These are phyloP conservation scores for Phaffia rhodozyma DNA, from an alignment of 1,284 basidiomycete genomes.

Conservation along the genomic window DNA sequence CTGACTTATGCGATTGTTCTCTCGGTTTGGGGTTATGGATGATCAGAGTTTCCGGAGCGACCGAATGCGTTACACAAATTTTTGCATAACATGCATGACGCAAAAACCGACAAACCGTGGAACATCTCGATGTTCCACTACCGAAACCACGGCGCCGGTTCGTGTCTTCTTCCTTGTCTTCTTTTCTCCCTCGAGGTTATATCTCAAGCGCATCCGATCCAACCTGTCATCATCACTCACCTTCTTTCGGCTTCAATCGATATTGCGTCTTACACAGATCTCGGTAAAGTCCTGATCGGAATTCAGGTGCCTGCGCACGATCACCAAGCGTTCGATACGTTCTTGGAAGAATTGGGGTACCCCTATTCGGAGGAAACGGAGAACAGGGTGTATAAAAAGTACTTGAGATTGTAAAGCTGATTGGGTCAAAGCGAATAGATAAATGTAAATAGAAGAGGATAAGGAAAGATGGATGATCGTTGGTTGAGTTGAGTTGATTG, in stretches of 20 bases:
- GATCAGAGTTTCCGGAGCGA: conserved; percentile 84
- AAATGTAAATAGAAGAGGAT: no score
- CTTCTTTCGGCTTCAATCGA: neutral
- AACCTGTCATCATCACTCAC: neutral
- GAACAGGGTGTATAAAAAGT: conserved; percentile 73
- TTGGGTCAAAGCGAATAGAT: neutral
- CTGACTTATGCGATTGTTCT: neutral
- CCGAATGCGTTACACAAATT: conserved; percentile 86
- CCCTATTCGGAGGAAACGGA: conserved; percentile 85
- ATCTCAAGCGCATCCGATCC: conserved; percentile 12
- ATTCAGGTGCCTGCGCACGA: conserved; percentile 75
- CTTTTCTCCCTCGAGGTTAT: conserved; percentile 17
- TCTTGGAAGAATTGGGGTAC: conserved; percentile 69
- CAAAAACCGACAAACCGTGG: conserved; percentile 44
- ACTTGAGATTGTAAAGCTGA: conserved; percentile 39
- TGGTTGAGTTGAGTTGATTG: no score
- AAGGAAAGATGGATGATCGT: no score
- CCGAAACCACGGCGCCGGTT: conserved; percentile 88
- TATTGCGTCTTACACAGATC: conserved; percentile 44
- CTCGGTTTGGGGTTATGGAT: neutral
- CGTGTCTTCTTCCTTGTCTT: conserved; percentile 26
- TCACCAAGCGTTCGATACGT: conserved; percentile 53
- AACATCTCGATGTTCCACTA: conserved; percentile 97
- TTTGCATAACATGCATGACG: conserved; percentile 62
- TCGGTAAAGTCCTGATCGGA: conserved; percentile 83